Conservation (phyloP, 1,139 yeast genomes). For the Yamadazyma triangularis region DNA sequence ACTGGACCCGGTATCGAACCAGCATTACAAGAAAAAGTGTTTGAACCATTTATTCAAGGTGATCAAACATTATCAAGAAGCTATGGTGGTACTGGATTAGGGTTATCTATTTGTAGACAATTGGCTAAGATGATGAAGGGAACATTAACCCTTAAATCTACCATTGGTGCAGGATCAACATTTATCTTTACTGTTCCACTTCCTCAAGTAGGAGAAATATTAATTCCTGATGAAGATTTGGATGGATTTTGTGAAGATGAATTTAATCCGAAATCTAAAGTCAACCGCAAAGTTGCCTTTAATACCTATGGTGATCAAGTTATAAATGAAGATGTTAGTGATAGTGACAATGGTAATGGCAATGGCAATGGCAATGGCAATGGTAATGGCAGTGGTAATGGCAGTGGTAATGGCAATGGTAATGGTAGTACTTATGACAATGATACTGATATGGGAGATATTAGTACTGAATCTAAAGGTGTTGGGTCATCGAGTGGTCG, state of each 20-base stretch:
- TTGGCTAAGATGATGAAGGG: conserved; percentile 88
- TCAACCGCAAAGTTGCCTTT: conserved; percentile 37
- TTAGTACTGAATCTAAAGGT: background rate
- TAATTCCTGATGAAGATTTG: conserved; percentile 36
- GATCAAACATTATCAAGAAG: conserved; percentile 90
- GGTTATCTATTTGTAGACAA: conserved; percentile 88
- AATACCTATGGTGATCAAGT: conserved; percentile 15
- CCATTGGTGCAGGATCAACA: conserved; percentile 73
- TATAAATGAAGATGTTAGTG: conserved; percentile 2
- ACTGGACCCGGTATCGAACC: conserved; percentile 93
- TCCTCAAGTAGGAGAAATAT: conserved; percentile 61
- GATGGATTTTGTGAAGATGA: conserved; percentile 41
- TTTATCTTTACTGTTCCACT: conserved; percentile 79
- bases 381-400: background rate
- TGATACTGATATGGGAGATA: background rate
- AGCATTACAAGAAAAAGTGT: conserved; percentile 73
- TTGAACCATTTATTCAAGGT: conserved; percentile 96
- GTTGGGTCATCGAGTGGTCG: background rate
- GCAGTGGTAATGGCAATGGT: background rate
- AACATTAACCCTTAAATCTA: conserved; percentile 64
- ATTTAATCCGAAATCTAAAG: conserved; percentile 34
- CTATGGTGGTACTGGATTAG: conserved; percentile 94
- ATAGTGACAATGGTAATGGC: background rate
- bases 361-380: background rate
- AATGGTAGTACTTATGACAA: too few species aligned